Evolutionary conservation across 345 rosid genomes (phyloP), one percentile per base, ranked within the genome.

Genomic region (Eucalyptus polyanthemos): DNA sequence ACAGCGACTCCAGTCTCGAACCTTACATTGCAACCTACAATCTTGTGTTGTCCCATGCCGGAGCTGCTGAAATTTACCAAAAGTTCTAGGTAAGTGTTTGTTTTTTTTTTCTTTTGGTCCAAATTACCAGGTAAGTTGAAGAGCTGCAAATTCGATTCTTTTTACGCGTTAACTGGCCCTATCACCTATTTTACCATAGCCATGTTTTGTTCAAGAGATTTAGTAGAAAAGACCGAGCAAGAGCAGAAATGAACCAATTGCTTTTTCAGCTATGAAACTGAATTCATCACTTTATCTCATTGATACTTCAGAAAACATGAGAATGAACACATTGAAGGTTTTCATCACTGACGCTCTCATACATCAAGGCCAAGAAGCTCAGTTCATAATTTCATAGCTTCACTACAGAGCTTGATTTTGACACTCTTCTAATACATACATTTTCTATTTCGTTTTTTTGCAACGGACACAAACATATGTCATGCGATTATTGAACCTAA

Each of bases 11-110:
- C 0, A 87, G 89, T 49, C 91, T 88, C n/a, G 96, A 95, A 85
- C 95, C 97, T 53, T 94, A 93, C 87, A 88, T 92, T 60, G 96
- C 90, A 9, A 94, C 94, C 9, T 96, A 96, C 89, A 93, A 96
- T 90, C 88, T 87, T 21, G 90, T 96, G 50, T 44, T 93, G 6
- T 87, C 93, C 29, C 93, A 92, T 87, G 92, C 90, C 21, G 87
- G 81, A 1, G 92, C 91, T 17, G 89, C 86, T 49, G 31, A 88
- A 9, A 83, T 90, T 16, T 89, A 93, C 87, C 87, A 88, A 49
- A 85, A 72, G 8, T 87, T 91, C 37, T 90, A 89, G 91, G 93
- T 91, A 83, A 31, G 22, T 37, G 37, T 51, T 50, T 14, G 15
- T 50, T 8, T 44, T 8, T 44, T 8, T 14, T 14, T 50, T 14